Base-by-base conservation (phyloP, 139 green algal species). In the Volvox africanus region DNA sequence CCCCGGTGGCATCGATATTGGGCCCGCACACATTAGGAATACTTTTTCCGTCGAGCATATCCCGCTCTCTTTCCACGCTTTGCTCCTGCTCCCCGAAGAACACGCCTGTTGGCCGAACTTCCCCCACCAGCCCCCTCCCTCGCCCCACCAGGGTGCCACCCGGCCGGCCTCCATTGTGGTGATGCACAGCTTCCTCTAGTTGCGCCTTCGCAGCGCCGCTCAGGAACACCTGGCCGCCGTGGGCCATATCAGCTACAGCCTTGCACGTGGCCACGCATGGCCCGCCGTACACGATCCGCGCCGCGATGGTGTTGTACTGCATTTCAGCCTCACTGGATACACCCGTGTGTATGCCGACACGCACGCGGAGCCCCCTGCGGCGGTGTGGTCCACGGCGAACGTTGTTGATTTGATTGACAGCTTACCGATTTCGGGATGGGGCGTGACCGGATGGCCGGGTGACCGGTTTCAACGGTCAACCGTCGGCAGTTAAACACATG, bases 281-380 rank as follows among this genome's bases (percentile, higher is more conserved):
- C 1, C 86, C 86, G 28, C 71, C 30, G 69, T 83, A 90, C 68
- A 83, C 71, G 50, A 82, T 83, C 18, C 86, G 71, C 24, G 86
- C 86, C 0, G 86, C 32, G 18, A 69, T 44, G 1, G 71, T 24
- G 50, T 90, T 90, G 28, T 90, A 90, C n/a, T 77, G n/a, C 86
- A 90, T 75, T 30, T 90, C 71, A 2, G 71, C 86, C 33, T 61
- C 71, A 55, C 86, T 83, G n/a, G 30, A 36, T 13, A 90, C 86
- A 50, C 86, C 86, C 19, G 71, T 50, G 71, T 90, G 86, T 0
- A 90, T 82, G 44, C 86, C 86, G 19, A 90, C 86, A 2, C 86
- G 86, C 50, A 90, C 86, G 12, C 86, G 86, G 36, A 90, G 71
- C 19, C 86, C 86, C 24, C 82, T 88, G 67, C 28, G 71, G 1